These are phyloP conservation scores for Botrytis galanthina DNA, from an alignment of 2,329 filamentous ascomycete genomes.

Conservation along the genomic window DNA sequence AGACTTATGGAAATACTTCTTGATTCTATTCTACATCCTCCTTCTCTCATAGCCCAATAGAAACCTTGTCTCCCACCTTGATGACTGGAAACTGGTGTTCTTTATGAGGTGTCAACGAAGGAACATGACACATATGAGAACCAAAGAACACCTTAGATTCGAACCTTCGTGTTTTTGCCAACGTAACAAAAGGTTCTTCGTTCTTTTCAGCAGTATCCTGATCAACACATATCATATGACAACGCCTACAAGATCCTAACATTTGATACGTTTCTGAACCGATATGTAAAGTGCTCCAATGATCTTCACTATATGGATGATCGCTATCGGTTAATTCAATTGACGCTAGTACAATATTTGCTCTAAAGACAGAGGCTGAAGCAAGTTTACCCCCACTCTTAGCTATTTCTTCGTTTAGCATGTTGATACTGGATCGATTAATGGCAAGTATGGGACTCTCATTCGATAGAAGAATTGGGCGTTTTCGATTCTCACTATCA, in stretches of 20 bases:
- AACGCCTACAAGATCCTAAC: slow-evolving; percentile 80
- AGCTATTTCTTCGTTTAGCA: slow-evolving; percentile 71
- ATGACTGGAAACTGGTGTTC: slow-evolving; percentile 21
- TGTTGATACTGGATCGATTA: slow-evolving; percentile 74
- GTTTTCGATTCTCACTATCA: slow-evolving; percentile 46
- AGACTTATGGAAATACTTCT: background rate
- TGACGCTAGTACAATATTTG: slow-evolving; percentile 74
- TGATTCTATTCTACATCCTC: background rate
- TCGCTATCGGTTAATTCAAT: slow-evolving; percentile 36
- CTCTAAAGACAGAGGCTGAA: slow-evolving; percentile 74
- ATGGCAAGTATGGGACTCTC: slow-evolving; percentile 91
- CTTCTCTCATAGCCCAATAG: slow-evolving; percentile 7
- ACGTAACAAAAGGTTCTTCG: slow-evolving; percentile 82
- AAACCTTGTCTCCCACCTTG: slow-evolving; percentile 22
- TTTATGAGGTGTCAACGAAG: slow-evolving; percentile 23
- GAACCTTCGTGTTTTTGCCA: slow-evolving; percentile 81
- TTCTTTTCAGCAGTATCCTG: slow-evolving; percentile 75
- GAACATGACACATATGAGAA: slow-evolving; percentile 64
- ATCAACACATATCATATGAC: slow-evolving; percentile 95
- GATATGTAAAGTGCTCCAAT: slow-evolving; percentile 68
- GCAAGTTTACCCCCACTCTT: slow-evolving; percentile 61
- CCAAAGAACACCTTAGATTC: slow-evolving; percentile 89
- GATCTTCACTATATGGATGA: slow-evolving; percentile 74
- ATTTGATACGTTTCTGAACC: slow-evolving; percentile 64
- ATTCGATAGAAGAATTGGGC: slow-evolving; percentile 78